Percentiles rank a stretch among this genome's conserved stretches.
These are phyloP conservation scores for Onygenales sp. DNA, from an alignment of 2,329 filamentous ascomycete species.

Conservation along the genomic window DNA sequence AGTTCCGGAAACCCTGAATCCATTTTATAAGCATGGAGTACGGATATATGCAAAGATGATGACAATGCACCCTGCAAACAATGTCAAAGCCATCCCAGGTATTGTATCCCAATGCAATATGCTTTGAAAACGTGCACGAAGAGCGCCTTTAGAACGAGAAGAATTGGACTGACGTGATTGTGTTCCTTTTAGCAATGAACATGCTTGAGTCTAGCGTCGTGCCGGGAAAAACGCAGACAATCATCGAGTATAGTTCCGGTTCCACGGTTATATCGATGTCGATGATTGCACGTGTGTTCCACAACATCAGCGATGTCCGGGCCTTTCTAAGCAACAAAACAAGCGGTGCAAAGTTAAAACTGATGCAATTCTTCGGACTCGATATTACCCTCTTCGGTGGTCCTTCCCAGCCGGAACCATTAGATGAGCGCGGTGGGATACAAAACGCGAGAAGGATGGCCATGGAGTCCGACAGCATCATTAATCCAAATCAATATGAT, in stretches of 20 bases:
- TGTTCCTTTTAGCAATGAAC: conserved; percentile 35
- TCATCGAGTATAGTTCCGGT: conserved; percentile 54
- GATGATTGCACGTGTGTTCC: conserved; percentile 43
- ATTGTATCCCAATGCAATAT: background rate
- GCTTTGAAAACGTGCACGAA: no score
- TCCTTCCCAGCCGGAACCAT: conserved; percentile 48
- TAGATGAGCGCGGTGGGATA: conserved; percentile 46
- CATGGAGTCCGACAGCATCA: conserved; percentile 30
- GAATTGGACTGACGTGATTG: background rate
- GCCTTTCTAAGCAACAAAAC: conserved; percentile 54
- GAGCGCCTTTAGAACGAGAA: background rate
- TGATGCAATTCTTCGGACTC: conserved; percentile 52
- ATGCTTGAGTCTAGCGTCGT: conserved; percentile 37
- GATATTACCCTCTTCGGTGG: conserved; percentile 47
- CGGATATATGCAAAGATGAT: conserved; percentile 59
- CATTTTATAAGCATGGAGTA: conserved; percentile 47
- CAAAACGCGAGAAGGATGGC: conserved; percentile 37
- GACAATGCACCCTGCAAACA: conserved; percentile 54
- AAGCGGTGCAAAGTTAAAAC: conserved; percentile 41
- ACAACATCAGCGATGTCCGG: conserved; percentile 42
- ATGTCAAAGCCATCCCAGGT: conserved; percentile 53
- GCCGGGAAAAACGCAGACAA: conserved; percentile 38
- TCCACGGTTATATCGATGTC: conserved; percentile 54
- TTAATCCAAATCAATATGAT: conserved; percentile 50
- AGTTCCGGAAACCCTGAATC: conserved; percentile 48